These are phyloP conservation scores for Sophora flavescens DNA, from an alignment of 306 rosid genomes.

Conservation along the genomic window DNA sequence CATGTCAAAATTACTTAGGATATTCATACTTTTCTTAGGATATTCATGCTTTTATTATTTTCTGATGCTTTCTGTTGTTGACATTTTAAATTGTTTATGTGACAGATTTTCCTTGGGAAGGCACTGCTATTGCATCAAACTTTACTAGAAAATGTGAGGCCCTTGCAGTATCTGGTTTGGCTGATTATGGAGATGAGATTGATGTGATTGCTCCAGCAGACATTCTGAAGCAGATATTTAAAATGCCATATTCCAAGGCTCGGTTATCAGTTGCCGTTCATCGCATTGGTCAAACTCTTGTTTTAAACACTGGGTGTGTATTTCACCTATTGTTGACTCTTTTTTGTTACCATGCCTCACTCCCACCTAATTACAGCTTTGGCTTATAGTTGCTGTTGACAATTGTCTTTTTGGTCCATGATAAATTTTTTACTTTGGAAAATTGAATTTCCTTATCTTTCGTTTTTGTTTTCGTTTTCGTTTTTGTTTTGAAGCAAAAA, in stretches of 20 bases:
- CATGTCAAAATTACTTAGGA: not conserved
- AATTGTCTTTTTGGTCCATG: slow-evolving; percentile 42
- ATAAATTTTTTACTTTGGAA: slow-evolving; percentile 29
- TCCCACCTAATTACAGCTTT: slow-evolving; percentile 29
- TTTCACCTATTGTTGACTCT: slow-evolving; percentile 21
- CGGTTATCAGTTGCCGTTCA: slow-evolving; percentile 88
- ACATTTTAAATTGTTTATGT: slow-evolving; percentile 40
- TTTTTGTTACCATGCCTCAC: slow-evolving; percentile 14
- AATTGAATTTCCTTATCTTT: slow-evolving; percentile 30
- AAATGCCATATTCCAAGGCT: slow-evolving; percentile 96
- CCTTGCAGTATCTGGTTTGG: slow-evolving; percentile 92
- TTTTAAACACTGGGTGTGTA: slow-evolving; percentile 87
- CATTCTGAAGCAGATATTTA: slow-evolving; percentile 94
- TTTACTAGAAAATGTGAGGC: slow-evolving; percentile 87
- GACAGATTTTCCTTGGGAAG: slow-evolving; percentile 87
- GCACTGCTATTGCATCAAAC: slow-evolving; percentile 75
- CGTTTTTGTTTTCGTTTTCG: not conserved
- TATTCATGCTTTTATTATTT: slow-evolving; percentile 12
- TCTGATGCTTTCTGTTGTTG: slow-evolving; percentile 37
- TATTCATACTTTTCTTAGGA: not conserved
- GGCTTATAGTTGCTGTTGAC: slow-evolving; percentile 30
- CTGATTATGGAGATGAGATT: slow-evolving; percentile 91
- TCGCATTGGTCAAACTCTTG: slow-evolving; percentile 91
- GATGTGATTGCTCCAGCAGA: slow-evolving; percentile 96
- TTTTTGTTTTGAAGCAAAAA: not conserved